phyloP scores from a whole-genome alignment of 495 filamentous ascomycete species.

The Astrocystis sublimbata region DNA sequence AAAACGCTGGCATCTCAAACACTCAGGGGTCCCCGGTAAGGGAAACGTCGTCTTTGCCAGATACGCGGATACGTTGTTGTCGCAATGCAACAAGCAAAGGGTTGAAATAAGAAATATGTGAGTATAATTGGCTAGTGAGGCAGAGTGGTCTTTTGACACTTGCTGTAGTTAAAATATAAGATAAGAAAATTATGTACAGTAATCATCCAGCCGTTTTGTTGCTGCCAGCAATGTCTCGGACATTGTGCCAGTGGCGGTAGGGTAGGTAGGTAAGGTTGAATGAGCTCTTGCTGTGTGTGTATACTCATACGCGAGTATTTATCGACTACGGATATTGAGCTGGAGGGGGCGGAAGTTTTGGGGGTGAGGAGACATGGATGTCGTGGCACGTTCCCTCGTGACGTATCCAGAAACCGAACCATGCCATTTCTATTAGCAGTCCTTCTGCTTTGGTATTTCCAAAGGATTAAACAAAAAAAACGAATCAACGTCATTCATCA shows the following conservation, averaged over 20 bases:
- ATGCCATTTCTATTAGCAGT: constrained; percentile 4
- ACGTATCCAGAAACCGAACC: constrained; percentile 2
- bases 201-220: background rate
- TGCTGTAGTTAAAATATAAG: constrained; percentile 5
- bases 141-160: background rate
- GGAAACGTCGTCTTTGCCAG: too few relatives aligned
- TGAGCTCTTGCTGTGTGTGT: background rate
- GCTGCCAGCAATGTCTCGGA: background rate
- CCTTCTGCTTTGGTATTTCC: background rate
- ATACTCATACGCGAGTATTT: background rate
- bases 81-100: too few relatives aligned
- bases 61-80: too few relatives aligned
- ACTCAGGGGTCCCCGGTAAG: too few relatives aligned
- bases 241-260: background rate
- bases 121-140: background rate
- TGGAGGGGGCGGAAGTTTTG: background rate
- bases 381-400: background rate
- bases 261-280: background rate
- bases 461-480: constrained; percentile 1
- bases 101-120: too few relatives aligned
- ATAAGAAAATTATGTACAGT: constrained; percentile 16
- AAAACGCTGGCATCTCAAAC: too few relatives aligned
- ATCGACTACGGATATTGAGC: background rate
- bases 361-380: background rate
- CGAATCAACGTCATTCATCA: constrained; percentile 12